A percentile compares a stretch with the other conserved stretches of the same genome.
These are phyloP conservation scores for Penicillium steckii DNA, from an alignment of 495 filamentous ascomycete species.

Conservation along the genomic window DNA sequence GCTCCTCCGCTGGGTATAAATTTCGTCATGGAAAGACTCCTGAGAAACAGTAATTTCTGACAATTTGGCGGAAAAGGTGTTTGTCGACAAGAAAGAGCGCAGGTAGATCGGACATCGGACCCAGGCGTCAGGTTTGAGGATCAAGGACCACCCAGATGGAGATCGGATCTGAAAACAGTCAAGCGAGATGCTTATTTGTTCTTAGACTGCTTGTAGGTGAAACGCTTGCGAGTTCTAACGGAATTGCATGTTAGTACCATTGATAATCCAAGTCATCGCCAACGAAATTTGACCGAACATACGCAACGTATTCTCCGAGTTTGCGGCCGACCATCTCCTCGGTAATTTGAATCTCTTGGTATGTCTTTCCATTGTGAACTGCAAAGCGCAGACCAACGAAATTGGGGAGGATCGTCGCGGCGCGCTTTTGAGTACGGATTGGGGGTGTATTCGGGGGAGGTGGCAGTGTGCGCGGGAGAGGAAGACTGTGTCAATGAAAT, in stretches of 20 bases:
- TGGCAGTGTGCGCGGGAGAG: slow-evolving; percentile 40
- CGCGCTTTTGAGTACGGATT: slow-evolving; percentile 84
- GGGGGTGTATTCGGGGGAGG: slow-evolving; percentile 64
- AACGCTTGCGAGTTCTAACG: slow-evolving; percentile 79
- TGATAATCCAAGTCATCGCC: background rate
- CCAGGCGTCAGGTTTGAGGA: slow-evolving; percentile 3
- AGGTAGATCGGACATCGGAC: background rate
- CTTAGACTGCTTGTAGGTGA: slow-evolving; percentile 76
- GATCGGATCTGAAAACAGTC: too few relatives aligned
- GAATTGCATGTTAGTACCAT: background rate
- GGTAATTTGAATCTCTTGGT: slow-evolving; percentile 82
- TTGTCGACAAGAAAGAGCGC: background rate
- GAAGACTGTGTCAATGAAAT: slow-evolving; percentile 28
- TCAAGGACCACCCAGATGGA: too few relatives aligned
- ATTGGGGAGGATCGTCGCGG: slow-evolving; percentile 91
- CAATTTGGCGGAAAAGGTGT: background rate
- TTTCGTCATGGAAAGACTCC: background rate
- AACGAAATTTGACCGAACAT: slow-evolving; percentile 38
- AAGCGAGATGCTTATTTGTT: slow-evolving; percentile 54
- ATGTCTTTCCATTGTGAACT: slow-evolving; percentile 93
- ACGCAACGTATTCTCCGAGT: slow-evolving; percentile 92
- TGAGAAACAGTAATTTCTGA: background rate
- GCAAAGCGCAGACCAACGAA: slow-evolving; percentile 94
- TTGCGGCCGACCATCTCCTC: slow-evolving; percentile 99
- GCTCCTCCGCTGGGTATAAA: slow-evolving; percentile 5